phyloP scores from a whole-genome alignment of 208 protist genomes.

The Porcisia hertigi region DNA sequence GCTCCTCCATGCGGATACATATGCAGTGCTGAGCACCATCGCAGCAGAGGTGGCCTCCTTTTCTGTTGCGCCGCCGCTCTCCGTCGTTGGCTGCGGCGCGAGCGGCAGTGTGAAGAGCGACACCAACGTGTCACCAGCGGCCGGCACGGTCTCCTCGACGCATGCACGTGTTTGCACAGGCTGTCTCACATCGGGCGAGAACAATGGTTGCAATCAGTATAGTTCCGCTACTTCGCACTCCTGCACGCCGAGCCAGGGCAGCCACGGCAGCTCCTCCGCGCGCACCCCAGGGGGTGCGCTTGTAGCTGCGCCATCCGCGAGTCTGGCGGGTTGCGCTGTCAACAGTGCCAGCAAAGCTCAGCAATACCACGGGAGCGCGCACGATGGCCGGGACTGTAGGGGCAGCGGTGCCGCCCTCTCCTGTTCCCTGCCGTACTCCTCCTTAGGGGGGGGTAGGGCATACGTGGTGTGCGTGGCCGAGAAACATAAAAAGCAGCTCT shows the following conservation, averaged over 20 bases:
- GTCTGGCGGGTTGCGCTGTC: not conserved
- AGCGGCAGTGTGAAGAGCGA: not conserved
- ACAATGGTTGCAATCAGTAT: not conserved
- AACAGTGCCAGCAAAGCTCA: not conserved
- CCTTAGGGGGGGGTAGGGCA: not conserved
- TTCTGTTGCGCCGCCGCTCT: slow-evolving; percentile 21
- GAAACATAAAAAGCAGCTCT: slow-evolving; percentile 23
- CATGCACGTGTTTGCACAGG: not conserved
- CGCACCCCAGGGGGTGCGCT: slow-evolving; percentile 13
- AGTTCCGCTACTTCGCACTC: slow-evolving; percentile 18
- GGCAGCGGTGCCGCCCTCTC: not conserved
- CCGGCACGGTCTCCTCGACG: not conserved
- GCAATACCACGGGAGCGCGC: not conserved
- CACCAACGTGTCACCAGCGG: not conserved
- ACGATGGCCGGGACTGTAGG: not conserved
- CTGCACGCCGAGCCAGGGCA: slow-evolving; percentile 26
- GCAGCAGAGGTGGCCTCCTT: slow-evolving; percentile 22
- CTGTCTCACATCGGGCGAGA: not conserved
- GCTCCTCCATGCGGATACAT: slow-evolving; percentile 29
- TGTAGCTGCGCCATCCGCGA: not conserved
- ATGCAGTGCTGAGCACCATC: slow-evolving; percentile 24
- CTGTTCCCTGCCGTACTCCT: not conserved
- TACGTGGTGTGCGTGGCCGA: slow-evolving; percentile 35
- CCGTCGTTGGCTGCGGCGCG: not conserved
- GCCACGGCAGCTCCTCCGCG: slow-evolving; percentile 8